phyloP scores from a whole-genome alignment of 192 early-diverging fungal genomes.

The Coemansia sp. region DNA sequence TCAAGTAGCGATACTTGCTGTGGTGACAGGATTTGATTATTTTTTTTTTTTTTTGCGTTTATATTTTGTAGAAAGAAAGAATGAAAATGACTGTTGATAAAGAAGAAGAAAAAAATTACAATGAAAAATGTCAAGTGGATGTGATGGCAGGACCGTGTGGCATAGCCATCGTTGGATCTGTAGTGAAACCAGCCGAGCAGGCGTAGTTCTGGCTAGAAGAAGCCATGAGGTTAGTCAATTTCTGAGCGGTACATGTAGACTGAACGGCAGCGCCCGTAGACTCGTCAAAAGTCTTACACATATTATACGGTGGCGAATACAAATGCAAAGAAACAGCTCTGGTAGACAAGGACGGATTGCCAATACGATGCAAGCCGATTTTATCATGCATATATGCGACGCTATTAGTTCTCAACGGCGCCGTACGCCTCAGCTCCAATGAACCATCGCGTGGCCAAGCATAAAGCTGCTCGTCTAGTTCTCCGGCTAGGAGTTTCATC shows the following conservation, averaged over 20 bases:
- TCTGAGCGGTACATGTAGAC: conserved; percentile 34
- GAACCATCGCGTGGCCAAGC: conserved; percentile 64
- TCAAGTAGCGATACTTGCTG: conserved; percentile 21
- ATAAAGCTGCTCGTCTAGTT: conserved; percentile 76
- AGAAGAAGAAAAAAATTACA: conserved; percentile 10
- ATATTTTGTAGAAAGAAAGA: background rate
- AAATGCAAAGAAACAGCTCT: conserved; percentile 86
- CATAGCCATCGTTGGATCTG: background rate
- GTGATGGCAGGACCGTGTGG: conserved; percentile 19
- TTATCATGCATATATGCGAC: conserved; percentile 91
- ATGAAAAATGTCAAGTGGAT: conserved; percentile 15
- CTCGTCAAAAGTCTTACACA: conserved; percentile 85
- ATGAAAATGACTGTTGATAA: conserved; percentile 1
- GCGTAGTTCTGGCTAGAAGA: conserved; percentile 7
- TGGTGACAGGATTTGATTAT: background rate
- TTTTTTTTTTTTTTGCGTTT: background rate
- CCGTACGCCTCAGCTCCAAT: conserved; percentile 54
- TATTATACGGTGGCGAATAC: conserved; percentile 85
- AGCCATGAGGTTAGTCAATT: conserved; percentile 7
- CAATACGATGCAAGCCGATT: conserved; percentile 84
- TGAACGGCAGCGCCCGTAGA: conserved; percentile 57
- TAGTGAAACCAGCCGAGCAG: background rate
- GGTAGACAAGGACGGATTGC: conserved; percentile 60
- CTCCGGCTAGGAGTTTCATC: conserved; percentile 88
- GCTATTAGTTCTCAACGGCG: conserved; percentile 57